phyloP scores from a whole-genome alignment of 371 early-diverging fungal species.

The Fennellomyces sp. region DNA sequence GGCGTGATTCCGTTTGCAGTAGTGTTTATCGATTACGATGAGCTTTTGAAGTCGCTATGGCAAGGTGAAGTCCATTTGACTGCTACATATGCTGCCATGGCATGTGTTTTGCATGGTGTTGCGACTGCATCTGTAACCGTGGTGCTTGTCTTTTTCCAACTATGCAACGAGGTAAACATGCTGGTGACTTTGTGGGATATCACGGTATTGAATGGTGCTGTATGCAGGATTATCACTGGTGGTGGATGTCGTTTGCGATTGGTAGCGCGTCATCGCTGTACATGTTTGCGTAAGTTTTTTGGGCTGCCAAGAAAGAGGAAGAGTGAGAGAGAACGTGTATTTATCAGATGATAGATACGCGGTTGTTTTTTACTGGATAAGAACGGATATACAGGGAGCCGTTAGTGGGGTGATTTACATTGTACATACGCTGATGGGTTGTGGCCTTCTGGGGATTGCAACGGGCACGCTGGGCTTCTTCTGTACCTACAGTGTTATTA shows the following conservation, averaged over 20 bases:
- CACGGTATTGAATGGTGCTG: no score
- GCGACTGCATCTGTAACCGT: constrained; percentile 31
- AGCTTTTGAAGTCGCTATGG: constrained; percentile 29
- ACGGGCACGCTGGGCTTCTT: constrained; percentile 48
- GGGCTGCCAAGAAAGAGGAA: no score
- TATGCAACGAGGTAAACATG: constrained; percentile 39
- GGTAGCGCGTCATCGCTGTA: constrained; percentile 38
- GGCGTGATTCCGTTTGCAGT: constrained; percentile 48
- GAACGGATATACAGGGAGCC: constrained; percentile 24
- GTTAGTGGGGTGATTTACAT: constrained; percentile 33
- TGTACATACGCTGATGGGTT: constrained; percentile 32
- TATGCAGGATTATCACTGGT: constrained; percentile 47
- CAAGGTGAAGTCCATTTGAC: constrained; percentile 35
- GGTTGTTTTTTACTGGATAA: constrained; percentile 28
- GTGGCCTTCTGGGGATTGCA: constrained; percentile 31
- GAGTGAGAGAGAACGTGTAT: not conserved
- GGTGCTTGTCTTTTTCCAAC: constrained; percentile 39
- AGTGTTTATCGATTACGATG: constrained; percentile 45
- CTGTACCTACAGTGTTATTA: constrained; percentile 32
- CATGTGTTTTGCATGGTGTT: constrained; percentile 19
- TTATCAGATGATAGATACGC: constrained; percentile 44
- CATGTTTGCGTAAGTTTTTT: constrained; percentile 27
- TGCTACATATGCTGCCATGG: constrained; percentile 13
- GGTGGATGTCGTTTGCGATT: constrained; percentile 48
- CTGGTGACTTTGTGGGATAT: not conserved